Base-by-base conservation (phyloP, 257 asterid species). In the Voacanga thouarsii region DNA sequence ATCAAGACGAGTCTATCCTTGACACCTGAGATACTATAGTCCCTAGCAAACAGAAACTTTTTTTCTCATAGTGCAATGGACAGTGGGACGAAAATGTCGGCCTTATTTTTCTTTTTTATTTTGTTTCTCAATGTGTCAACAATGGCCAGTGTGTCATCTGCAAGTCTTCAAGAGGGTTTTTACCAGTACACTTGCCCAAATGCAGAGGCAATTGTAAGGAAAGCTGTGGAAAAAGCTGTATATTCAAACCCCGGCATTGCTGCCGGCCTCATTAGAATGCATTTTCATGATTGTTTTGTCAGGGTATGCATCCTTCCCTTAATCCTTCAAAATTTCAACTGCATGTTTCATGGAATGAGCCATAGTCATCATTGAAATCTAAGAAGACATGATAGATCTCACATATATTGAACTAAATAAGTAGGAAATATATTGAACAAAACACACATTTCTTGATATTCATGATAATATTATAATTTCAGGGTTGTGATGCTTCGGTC, bases 401-500 rank as follows among this genome's bases (percentile, higher is more conserved):
- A 4, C 4, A 7, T 43, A 43, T 43, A 43, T 7, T n/a, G n/a
- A 16, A 0, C 7, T 6, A n/a, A 53, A 53, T 53, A 55, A 7
- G 61, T 55, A 18, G 4, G n/a, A 53, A 19, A 55, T 19, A 5
- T 55, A 26, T 55, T 24, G 21, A 19, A 18, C 33, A 3, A 44
- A 43, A 19, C 39, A 60, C 37, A 2, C 23, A n/a, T 18, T 0
- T 23, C 57, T 15, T 21, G 30, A 61, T 37, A 14, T 68, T 59
- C 26, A 12, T 44, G 37, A 33, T 2, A 16, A 60, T 60, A 24
- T n/a, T n/a, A n/a, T n/a, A n/a, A n/a, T 60, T 77, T 0, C 77
- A 83, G 89, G 89, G 91, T 1, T 87, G 91, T 73, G 91, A 87
- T 64, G 91, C 81, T 28, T 87, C 89, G 1, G 68, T 87, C 28